phyloP scores from a whole-genome alignment of 2,329 filamentous ascomycete species.

The Pseudocercospora eumusae region DNA sequence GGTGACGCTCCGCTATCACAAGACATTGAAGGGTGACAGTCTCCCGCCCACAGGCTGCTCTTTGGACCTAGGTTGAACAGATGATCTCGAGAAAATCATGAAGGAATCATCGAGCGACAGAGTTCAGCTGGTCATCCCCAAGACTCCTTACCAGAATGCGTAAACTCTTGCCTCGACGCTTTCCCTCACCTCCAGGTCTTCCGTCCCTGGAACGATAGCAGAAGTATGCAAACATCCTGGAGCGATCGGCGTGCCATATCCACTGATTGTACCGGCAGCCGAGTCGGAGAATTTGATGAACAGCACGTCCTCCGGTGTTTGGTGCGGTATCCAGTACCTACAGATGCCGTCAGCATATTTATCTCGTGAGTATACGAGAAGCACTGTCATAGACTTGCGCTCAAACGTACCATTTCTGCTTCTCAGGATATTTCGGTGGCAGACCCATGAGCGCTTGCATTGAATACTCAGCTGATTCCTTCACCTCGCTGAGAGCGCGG shows the following conservation, averaged over 20 bases:
- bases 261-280: neutral
- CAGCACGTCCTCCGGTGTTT: conserved; percentile 9
- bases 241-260: neutral
- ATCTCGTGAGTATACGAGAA: too few relatives aligned
- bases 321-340: conserved; percentile 7
- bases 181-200: conserved; percentile 5
- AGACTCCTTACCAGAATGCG: conserved; percentile 9
- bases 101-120: too few relatives aligned
- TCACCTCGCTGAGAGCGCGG: neutral
- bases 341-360: too few relatives aligned
- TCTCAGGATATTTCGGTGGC: conserved; percentile 2
- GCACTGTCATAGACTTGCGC: too few relatives aligned
- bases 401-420: conserved; percentile 13
- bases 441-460: neutral
- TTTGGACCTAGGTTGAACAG: too few relatives aligned
- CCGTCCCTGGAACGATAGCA: conserved; percentile 1
- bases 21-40: too few relatives aligned
- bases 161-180: conserved; percentile 12
- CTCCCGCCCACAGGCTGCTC: too few relatives aligned
- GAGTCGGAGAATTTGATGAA: conserved; percentile 13
- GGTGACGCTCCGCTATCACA: too few relatives aligned
- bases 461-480: neutral
- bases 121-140: neutral
- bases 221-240: conserved; percentile 1
- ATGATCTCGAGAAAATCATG: too few relatives aligned